Evolutionary conservation across 192 early-diverging fungal genomes (phyloP).

Genomic region (Backusella westeae): DNA sequence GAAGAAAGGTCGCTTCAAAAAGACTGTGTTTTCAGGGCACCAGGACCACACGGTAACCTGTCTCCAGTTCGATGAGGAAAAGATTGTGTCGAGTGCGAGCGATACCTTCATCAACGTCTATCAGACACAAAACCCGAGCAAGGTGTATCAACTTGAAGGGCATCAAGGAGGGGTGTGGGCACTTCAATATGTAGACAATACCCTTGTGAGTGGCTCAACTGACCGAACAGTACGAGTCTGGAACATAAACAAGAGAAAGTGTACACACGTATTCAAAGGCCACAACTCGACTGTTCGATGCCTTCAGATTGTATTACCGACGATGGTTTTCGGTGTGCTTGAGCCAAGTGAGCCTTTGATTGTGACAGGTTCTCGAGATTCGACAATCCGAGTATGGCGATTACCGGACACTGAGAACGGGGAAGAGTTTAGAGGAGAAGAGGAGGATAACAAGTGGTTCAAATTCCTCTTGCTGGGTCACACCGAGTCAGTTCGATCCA

Average conservation of each 20-base stretch:
- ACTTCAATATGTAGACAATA: slow-evolving; percentile 84
- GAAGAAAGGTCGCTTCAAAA: slow-evolving; percentile 69
- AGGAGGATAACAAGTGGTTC: slow-evolving; percentile 73
- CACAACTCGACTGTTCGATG: slow-evolving; percentile 96
- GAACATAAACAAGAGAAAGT: slow-evolving; percentile 88
- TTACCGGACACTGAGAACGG: slow-evolving; percentile 53
- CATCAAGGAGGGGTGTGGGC: slow-evolving; percentile 99
- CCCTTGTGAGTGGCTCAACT: slow-evolving; percentile 91
- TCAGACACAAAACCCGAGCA: slow-evolving; percentile 51
- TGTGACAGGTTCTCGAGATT: slow-evolving; percentile 93
- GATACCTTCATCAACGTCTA: slow-evolving; percentile 94
- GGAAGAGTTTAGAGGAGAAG: slow-evolving; percentile 16
- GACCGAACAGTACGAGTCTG: slow-evolving; percentile 95
- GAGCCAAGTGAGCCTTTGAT: slow-evolving; percentile 80
- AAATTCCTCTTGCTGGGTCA: slow-evolving; percentile 81
- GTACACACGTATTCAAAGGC: slow-evolving; percentile 92
- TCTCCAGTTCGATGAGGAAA: slow-evolving; percentile 93
- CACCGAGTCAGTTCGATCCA: slow-evolving; percentile 84
- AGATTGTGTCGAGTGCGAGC: slow-evolving; percentile 93
- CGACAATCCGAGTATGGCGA: slow-evolving; percentile 91
- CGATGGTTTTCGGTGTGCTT: slow-evolving; percentile 52
- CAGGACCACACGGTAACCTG: slow-evolving; percentile 77
- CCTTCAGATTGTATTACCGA: slow-evolving; percentile 81
- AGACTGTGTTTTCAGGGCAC: slow-evolving; percentile 82
- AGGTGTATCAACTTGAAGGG: slow-evolving; percentile 55